These are phyloP conservation scores for Funneliformis caledonium DNA, from an alignment of 371 early-diverging fungal species.

Conservation along the genomic window DNA sequence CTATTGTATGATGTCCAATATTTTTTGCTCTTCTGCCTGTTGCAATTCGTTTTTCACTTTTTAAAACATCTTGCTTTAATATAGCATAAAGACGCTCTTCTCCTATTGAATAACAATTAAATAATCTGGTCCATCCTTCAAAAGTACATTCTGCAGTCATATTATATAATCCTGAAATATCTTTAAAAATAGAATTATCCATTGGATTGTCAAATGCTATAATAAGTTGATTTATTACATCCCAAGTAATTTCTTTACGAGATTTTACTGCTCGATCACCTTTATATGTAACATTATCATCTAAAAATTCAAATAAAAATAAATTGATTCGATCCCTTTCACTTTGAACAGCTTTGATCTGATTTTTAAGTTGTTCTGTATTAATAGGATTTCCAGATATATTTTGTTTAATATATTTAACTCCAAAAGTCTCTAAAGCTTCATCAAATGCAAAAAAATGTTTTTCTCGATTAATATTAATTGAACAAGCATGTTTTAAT, in stretches of 20 bases:
- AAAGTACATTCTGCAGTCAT: background rate
- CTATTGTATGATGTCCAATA: background rate
- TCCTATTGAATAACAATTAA: background rate
- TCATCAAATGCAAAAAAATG: conserved; percentile 26
- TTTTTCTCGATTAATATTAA: conserved; percentile 2
- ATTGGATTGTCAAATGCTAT: too few relatives aligned
- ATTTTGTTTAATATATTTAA: conserved; percentile 34
- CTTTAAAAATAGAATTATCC: too few relatives aligned
- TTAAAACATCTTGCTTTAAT: background rate
- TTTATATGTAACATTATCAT: too few relatives aligned
- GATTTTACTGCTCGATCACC: too few relatives aligned
- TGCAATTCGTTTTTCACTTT: background rate
- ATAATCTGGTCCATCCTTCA: background rate
- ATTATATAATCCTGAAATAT: too few relatives aligned
- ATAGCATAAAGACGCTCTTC: background rate
- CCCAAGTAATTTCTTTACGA: too few relatives aligned
- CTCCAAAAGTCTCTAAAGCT: background rate
- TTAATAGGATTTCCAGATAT: background rate
- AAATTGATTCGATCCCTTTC: background rate
- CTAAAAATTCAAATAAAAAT: too few relatives aligned
- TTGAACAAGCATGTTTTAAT: background rate
- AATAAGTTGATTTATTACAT: too few relatives aligned
- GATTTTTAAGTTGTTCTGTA: background rate
- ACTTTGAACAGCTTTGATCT: background rate
- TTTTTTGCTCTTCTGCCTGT: background rate